A percentile compares a stretch with the other conserved stretches of the same genome.
Evolutionary conservation across 306 rosid species (phyloP).

Genomic region (Carpinus viminea): DNA sequence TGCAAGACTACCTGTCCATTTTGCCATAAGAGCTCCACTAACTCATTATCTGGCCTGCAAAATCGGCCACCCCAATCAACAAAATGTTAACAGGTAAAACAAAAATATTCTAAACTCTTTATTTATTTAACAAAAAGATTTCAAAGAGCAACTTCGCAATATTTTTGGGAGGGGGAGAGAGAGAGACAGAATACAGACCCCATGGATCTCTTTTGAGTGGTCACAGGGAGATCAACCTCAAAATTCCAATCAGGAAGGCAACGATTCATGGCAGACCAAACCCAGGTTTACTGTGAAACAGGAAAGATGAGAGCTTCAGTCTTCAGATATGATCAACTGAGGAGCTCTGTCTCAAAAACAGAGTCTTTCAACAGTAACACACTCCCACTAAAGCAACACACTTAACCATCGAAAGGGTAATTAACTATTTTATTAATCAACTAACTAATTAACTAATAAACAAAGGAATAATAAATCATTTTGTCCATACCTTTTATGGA

Average conservation of each 20-base stretch:
- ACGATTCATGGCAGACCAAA: constrained; percentile 58
- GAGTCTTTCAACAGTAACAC: not conserved
- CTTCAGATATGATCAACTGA: not conserved
- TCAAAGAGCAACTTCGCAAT: not conserved
- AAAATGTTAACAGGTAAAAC: constrained; percentile 24
- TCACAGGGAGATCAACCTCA: constrained; percentile 47
- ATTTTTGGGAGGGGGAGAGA: not conserved
- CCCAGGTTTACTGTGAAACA: constrained; percentile 39
- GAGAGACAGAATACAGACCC: constrained; percentile 54
- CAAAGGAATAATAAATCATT: not conserved
- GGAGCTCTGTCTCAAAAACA: constrained; percentile 20
- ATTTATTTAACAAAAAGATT: constrained; percentile 19
- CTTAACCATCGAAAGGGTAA: not conserved
- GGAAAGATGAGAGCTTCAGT: constrained; percentile 28
- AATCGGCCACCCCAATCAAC: constrained; percentile 28
- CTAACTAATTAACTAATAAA: not conserved
- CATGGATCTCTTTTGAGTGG: constrained; percentile 52
- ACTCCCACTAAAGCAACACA: not conserved
- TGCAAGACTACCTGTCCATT: constrained; percentile 83
- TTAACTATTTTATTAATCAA: not conserved
- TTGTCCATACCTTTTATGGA: not conserved
- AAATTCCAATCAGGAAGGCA: constrained; percentile 62
- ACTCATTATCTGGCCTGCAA: constrained; percentile 68
- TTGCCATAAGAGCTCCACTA: constrained; percentile 78
- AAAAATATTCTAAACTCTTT: not conserved